phyloP scores from a whole-genome alignment of 2,329 filamentous ascomycete species.

The Parascedosporium putredinis region DNA sequence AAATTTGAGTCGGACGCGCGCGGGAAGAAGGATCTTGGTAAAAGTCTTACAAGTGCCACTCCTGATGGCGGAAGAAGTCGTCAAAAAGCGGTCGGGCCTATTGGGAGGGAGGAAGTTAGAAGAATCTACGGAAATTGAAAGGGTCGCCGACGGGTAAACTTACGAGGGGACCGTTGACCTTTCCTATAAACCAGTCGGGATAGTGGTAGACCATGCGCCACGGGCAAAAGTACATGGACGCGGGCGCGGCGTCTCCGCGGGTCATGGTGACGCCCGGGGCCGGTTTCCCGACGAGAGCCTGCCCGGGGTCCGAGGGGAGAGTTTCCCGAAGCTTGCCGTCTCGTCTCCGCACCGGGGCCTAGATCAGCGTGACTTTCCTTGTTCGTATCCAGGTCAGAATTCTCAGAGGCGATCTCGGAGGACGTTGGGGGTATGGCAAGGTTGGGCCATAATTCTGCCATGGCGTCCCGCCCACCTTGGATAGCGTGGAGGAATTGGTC shows the following conservation, averaged over 20 bases:
- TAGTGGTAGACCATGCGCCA: slow-evolving; percentile 47
- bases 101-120: not conserved
- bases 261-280: too few relatives aligned
- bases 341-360: not conserved
- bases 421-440: not conserved
- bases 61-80: slow-evolving; percentile 27
- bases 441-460: not conserved
- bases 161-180: slow-evolving; percentile 37
- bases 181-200: slow-evolving; percentile 47
- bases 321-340: too few relatives aligned
- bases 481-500: not conserved
- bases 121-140: not conserved
- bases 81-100: slow-evolving; percentile 44
- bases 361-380: not conserved
- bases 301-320: too few relatives aligned
- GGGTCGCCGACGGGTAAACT: not conserved
- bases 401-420: not conserved
- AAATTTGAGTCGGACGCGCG: too few relatives aligned
- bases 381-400: not conserved
- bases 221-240: slow-evolving; percentile 30
- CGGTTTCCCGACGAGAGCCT: too few relatives aligned
- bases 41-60: slow-evolving; percentile 71
- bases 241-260: not conserved
- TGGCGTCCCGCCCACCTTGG: not conserved
- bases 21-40: not conserved